Evolutionary conservation across 2,329 filamentous ascomycete species (phyloP).

Genomic region (Aspergillus persii): DNA sequence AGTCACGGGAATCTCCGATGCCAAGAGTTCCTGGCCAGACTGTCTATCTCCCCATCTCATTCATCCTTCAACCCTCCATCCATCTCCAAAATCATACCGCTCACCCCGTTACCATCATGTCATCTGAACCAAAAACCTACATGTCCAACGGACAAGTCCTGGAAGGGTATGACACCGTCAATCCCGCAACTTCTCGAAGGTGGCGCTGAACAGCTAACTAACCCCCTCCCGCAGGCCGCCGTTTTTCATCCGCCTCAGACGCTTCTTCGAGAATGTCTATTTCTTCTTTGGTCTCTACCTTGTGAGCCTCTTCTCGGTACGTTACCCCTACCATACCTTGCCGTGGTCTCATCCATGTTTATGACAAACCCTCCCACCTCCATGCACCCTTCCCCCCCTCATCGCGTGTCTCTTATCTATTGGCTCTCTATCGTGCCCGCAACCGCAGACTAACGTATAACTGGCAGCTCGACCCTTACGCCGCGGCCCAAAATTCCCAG

Average conservation of each 20-base stretch:
- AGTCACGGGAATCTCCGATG: slow-evolving; percentile 14
- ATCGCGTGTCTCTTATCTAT: not conserved
- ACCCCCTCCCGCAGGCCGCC: slow-evolving; percentile 39
- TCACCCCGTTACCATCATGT: slow-evolving; percentile 26
- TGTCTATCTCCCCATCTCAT: not conserved
- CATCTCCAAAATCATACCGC: not conserved
- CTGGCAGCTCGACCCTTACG: slow-evolving; percentile 45
- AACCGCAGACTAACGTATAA: not conserved
- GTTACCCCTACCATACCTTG: slow-evolving; percentile 8
- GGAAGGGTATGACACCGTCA: slow-evolving; percentile 25
- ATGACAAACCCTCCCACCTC: too few species aligned
- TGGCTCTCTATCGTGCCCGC: not conserved
- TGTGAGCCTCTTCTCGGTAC: slow-evolving; percentile 48
- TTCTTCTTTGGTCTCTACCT: slow-evolving; percentile 50
- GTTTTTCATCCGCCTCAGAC: slow-evolving; percentile 41
- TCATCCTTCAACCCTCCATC: not conserved
- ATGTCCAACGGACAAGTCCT: slow-evolving; percentile 42
- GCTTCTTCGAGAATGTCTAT: slow-evolving; percentile 44
- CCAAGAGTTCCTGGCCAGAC: not conserved
- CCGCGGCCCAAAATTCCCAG: slow-evolving; percentile 44
- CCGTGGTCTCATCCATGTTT: too few species aligned
- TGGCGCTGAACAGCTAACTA: not conserved
- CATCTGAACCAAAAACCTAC: slow-evolving; percentile 33
- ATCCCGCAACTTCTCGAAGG: not conserved
- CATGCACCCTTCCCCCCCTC: too few species aligned